Conservation (phyloP, 192 early-diverging fungal species). For the Spinellus fusiger region DNA sequence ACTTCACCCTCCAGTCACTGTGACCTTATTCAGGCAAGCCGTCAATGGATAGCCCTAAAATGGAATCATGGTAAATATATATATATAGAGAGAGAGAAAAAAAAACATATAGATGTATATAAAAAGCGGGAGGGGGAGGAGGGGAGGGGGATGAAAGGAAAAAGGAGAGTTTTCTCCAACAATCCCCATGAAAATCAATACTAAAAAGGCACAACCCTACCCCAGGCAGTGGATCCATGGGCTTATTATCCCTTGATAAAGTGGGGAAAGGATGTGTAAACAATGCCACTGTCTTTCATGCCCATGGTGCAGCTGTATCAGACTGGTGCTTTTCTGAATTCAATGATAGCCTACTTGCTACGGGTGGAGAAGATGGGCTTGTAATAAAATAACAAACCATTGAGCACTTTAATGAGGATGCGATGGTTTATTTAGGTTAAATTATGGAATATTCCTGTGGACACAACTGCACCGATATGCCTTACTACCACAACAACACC, state of each 20-base stretch:
- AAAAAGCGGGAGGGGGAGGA: no score
- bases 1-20: conserved; percentile 17
- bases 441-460: conserved; percentile 35
- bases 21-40: conserved; percentile 14
- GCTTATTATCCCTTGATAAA: conserved; percentile 13
- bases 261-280: conserved; percentile 15
- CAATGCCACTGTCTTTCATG: conserved; percentile 30
- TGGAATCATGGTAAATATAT: conserved; percentile 16
- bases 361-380: conserved; percentile 41
- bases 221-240: conserved; percentile 23
- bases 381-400: conserved; percentile 15
- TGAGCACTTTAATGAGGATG: not conserved
- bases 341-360: conserved; percentile 30
- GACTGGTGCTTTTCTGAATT: conserved; percentile 48
- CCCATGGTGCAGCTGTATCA: conserved; percentile 32
- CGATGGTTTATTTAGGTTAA: conserved; percentile 30
- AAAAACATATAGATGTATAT: not conserved
- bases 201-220: no score
- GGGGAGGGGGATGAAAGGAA: not conserved
- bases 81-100: not conserved
- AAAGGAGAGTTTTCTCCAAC: not conserved
- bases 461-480: conserved; percentile 10
- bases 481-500: conserved; percentile 27
- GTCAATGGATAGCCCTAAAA: conserved; percentile 16
- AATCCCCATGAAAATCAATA: no score